Evolutionary conservation across 257 asterid genomes (phyloP).

Genomic region (Penstemon eatonii): DNA sequence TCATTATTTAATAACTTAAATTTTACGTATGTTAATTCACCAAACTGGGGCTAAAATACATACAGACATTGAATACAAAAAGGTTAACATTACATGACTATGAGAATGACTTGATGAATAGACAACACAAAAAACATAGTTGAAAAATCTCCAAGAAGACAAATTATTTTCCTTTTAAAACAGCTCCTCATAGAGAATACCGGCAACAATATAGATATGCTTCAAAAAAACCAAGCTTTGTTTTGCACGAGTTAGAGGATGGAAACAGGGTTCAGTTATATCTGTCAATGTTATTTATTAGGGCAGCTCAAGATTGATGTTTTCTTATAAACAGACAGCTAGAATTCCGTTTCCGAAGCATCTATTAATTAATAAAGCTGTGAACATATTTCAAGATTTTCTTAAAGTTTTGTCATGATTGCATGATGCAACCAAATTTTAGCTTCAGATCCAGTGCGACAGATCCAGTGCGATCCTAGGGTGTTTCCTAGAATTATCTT

Average conservation of each 20-base stretch:
- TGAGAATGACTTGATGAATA: conserved; percentile 7
- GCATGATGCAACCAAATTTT: too few relatives aligned
- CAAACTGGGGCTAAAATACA: background rate
- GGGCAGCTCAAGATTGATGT: background rate
- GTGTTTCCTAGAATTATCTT: too few relatives aligned
- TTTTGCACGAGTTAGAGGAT: too few relatives aligned
- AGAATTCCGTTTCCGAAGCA: too few relatives aligned
- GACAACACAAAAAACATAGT: conserved; percentile 6
- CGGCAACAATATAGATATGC: conserved; percentile 12
- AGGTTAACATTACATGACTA: conserved; percentile 2
- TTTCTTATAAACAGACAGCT: too few relatives aligned
- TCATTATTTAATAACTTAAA: background rate
- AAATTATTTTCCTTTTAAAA: background rate
- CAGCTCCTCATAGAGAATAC: background rate
- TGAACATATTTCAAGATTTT: too few relatives aligned
- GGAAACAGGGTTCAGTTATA: too few relatives aligned
- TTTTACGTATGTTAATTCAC: background rate
- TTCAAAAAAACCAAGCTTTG: background rate
- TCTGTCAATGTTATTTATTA: background rate
- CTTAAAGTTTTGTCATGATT: background rate
- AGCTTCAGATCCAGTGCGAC: too few relatives aligned
- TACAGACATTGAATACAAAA: background rate
- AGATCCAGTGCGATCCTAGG: too few relatives aligned
- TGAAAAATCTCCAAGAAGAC: conserved; percentile 9
- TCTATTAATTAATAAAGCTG: too few relatives aligned